Conservation (phyloP, 2,329 filamentous ascomycete species). For the Epichloe hybrida region DNA sequence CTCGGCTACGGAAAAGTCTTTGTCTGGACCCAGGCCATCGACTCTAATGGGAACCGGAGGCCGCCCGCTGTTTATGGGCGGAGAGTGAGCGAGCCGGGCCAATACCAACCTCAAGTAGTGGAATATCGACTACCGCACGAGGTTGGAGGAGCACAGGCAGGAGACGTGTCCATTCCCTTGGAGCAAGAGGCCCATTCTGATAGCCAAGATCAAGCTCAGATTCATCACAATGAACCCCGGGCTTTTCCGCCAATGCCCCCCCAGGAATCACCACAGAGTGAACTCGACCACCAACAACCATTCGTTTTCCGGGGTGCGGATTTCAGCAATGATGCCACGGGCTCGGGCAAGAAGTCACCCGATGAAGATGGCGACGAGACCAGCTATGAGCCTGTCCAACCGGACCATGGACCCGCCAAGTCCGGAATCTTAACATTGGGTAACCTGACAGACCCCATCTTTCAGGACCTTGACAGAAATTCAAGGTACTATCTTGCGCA, state of each 20-base stretch:
- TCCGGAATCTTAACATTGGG: neutral
- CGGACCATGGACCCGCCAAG: neutral
- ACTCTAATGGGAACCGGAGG: conserved; percentile 32
- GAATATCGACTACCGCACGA: neutral
- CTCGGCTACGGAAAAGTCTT: conserved; percentile 48
- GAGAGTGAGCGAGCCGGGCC: neutral
- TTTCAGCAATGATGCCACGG: neutral
- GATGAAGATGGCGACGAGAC: neutral
- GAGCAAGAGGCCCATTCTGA: neutral
- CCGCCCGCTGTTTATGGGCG: conserved; percentile 14
- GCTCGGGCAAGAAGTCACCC: neutral
- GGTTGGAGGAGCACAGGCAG: neutral
- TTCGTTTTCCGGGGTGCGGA: neutral
- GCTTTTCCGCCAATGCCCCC: neutral
- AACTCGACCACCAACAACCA: neutral
- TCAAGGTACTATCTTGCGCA: conserved; percentile 36
- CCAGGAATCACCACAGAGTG: neutral
- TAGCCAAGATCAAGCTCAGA: neutral
- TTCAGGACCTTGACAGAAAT: conserved; percentile 36
- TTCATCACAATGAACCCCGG: neutral
- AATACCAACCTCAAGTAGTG: neutral
- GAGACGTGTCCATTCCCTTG: neutral
- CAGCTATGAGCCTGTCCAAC: neutral
- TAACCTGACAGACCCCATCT: conserved; percentile 37
- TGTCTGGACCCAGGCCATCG: conserved; percentile 43